These are phyloP conservation scores for Dictyostelium discoideum DNA, from an alignment of 78 protist genomes.

Conservation along the genomic window dicty_2.7 NC_007090.3:984001-984500, in stretches of 20 bases:
- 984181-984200: not conserved
- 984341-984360: not conserved
- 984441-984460: constrained; percentile 43
- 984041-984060: constrained; percentile 66
- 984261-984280: not conserved
- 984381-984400: not conserved
- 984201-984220: not conserved
- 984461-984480: constrained; percentile 49
- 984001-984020: constrained; percentile 14
- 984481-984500: constrained; percentile 63
- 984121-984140: not conserved
- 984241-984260: not conserved
- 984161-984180: not conserved
- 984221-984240: not conserved
- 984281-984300: constrained; percentile 38
- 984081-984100: constrained; percentile 34
- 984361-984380: not conserved
- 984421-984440: constrained; percentile 56
- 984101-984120: constrained; percentile 42
- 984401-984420: constrained; percentile 39
- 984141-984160: not conserved
- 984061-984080: constrained; percentile 63
- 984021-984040: constrained; percentile 32
- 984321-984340: not conserved
- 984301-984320: constrained; percentile 76